Conservation (phyloP, 2,329 filamentous ascomycete genomes). For the Cytospora paraplurivora region DNA sequence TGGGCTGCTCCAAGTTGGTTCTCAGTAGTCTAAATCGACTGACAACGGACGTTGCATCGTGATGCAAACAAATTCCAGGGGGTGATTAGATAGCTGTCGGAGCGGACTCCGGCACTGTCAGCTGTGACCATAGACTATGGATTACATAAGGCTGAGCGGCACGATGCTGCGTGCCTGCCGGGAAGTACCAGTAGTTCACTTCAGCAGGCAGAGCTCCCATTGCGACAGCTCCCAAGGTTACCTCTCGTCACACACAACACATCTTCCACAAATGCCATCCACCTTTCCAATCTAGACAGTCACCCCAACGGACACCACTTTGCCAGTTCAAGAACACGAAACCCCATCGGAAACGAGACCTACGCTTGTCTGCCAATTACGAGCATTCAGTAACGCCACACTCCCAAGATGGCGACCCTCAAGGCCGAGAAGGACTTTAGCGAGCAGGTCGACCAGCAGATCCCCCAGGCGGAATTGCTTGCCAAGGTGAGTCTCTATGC, state of each 20-base stretch:
- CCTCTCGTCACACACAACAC: constrained; percentile 7
- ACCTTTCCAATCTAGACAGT: not conserved
- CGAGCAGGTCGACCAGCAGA: constrained; percentile 89
- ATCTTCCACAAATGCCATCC: not conserved
- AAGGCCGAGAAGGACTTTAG: constrained; percentile 99
- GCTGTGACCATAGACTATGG: not conserved
- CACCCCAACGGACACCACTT: not conserved
- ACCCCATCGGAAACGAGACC: not conserved
- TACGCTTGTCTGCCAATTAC: too few relatives aligned
- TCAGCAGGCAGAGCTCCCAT: constrained; percentile 29
- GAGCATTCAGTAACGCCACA: not conserved
- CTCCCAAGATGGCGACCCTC: constrained; percentile 72
- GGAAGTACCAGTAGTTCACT: not conserved
- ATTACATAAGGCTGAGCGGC: not conserved
- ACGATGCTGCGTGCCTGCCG: not conserved
- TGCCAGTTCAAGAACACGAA: not conserved
- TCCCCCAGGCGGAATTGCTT: constrained; percentile 87
- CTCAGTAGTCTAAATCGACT: not conserved
- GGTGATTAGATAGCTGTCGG: not conserved
- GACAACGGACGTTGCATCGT: not conserved
- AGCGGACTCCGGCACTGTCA: constrained; percentile 11
- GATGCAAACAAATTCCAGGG: not conserved
- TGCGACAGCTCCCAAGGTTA: constrained; percentile 25
- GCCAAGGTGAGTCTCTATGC: constrained; percentile 66
- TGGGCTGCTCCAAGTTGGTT: not conserved